Conservation (phyloP, 2,329 filamentous ascomycete genomes). For the Sporothrix curviconia region DNA sequence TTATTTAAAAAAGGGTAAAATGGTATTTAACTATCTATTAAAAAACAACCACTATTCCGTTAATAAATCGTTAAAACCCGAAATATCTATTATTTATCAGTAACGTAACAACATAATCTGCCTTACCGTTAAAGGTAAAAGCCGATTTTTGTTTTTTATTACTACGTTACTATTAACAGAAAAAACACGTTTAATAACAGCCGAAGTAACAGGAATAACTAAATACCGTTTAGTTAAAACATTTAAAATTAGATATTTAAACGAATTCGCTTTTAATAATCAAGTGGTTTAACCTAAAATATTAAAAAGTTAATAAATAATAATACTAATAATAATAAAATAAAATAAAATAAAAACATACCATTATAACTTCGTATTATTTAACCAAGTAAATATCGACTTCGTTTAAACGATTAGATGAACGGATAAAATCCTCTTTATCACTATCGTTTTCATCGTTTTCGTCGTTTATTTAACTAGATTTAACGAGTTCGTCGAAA, state of each 20-base stretch:
- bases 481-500: too few species aligned
- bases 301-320: conserved; percentile 13
- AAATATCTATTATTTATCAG: conserved; percentile 11
- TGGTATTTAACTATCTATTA: not conserved
- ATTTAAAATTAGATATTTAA: not conserved
- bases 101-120: too few species aligned
- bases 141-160: conserved; percentile 1
- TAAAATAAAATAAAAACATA: conserved; percentile 13
- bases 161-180: conserved; percentile 22
- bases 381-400: conserved; percentile 23
- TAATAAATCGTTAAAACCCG: conserved; percentile 8
- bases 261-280: not conserved
- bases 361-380: conserved; percentile 20
- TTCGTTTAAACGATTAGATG: conserved; percentile 21
- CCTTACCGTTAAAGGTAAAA: too few species aligned
- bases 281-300: not conserved
- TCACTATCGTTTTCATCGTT: not conserved
- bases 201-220: not conserved
- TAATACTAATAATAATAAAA: conserved; percentile 12
- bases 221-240: not conserved
- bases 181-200: conserved; percentile 1
- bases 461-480: not conserved
- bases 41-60: conserved; percentile 1
- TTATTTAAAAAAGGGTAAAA: not conserved
- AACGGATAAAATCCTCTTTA: conserved; percentile 9